phyloP scores from a whole-genome alignment of 2,329 filamentous ascomycete genomes.

The Exophiala aquamarina region DNA sequence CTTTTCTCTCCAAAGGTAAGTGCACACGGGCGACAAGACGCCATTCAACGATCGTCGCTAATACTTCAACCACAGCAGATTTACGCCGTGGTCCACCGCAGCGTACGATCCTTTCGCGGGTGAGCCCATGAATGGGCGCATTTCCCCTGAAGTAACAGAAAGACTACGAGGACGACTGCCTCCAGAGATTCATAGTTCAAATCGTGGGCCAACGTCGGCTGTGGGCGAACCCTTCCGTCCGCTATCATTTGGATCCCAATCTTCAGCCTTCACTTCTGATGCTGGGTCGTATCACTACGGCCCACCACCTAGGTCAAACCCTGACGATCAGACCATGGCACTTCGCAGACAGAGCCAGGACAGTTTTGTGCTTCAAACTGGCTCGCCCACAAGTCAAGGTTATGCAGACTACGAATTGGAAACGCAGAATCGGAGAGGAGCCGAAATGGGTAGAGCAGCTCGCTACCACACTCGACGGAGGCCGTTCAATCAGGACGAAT shows the following conservation, averaged over 20 bases:
- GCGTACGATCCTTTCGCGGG: conserved; percentile 22
- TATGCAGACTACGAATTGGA: conserved; percentile 28
- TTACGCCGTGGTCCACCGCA: conserved; percentile 17
- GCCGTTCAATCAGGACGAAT: conserved; percentile 81
- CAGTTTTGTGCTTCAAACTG: conserved; percentile 24
- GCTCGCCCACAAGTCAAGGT: conserved; percentile 25
- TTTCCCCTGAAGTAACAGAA: conserved; percentile 22
- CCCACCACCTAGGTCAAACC: conserved; percentile 18
- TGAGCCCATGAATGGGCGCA: conserved; percentile 14
- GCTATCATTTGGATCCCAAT: conserved; percentile 18
- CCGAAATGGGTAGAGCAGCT: conserved; percentile 21
- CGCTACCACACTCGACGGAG: conserved; percentile 27
- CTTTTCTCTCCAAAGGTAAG: conserved; percentile 17
- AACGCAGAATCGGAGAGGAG: conserved; percentile 21
- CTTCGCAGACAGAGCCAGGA: conserved; percentile 29
- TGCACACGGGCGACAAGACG: background rate
- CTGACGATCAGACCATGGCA: conserved; percentile 19
- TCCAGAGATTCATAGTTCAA: conserved; percentile 20
- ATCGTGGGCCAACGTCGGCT: conserved; percentile 15
- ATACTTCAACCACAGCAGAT: conserved; percentile 12
- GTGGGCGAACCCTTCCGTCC: conserved; percentile 22
- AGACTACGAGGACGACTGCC: conserved; percentile 20
- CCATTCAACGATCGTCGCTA: background rate
- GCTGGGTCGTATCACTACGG: conserved; percentile 15
- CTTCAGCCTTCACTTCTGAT: conserved; percentile 19